Evolutionary conservation across 768 basidiomycete species (phyloP), one percentile per base, ranked within the genome.

Genomic region (Termitomyces titanicus): DNA sequence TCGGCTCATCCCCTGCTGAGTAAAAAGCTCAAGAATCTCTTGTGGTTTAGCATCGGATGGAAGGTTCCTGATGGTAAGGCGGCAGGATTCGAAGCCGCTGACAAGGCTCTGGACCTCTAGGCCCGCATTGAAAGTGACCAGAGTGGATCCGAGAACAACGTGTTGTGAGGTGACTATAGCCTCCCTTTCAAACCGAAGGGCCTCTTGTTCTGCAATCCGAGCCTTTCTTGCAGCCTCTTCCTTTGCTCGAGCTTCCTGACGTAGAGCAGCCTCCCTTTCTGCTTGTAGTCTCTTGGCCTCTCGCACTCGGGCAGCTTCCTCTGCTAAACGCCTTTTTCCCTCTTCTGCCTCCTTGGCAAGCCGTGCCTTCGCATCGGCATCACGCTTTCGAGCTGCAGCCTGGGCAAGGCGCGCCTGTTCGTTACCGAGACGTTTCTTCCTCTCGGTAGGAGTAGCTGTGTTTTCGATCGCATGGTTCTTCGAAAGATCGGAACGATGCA

Each of bases 31-130:
- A 5, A 54, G 67, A 12, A 85, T 65, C 40, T 83, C 79, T 3
- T 65, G 57, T 4, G 63, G 63, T 40, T 65, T 74, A 3, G 71
- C 70, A 34, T 78, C 66, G 20, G 54, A 43, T 0, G 82, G 79
- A 27, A 85, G 68, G 53, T 77, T 76, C 48, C 67, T 70, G 44
- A 85, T 66, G 1, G 64, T 74, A 24, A 85, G 64, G 10, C 72
- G 71, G 60, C 78, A 80, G 6, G 78, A 74, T 39, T 85, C 80
- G 57, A 81, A 84, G 4, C 80, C 82, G 17, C 77, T 70, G 25
- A 80, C 63, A 29, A 82, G 57, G 31, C 69, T 63, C 37, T 66
- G 66, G 37, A 85, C 68, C n/a, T 74, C 67, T 34, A 81, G 63
- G 5, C 84, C 84, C 3, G 80, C 76, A 27, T 71, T 70, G 39